These are phyloP conservation scores for Nicotiana tabacum DNA, from an alignment of 257 asterid species.

Conservation along the genomic window DNA sequence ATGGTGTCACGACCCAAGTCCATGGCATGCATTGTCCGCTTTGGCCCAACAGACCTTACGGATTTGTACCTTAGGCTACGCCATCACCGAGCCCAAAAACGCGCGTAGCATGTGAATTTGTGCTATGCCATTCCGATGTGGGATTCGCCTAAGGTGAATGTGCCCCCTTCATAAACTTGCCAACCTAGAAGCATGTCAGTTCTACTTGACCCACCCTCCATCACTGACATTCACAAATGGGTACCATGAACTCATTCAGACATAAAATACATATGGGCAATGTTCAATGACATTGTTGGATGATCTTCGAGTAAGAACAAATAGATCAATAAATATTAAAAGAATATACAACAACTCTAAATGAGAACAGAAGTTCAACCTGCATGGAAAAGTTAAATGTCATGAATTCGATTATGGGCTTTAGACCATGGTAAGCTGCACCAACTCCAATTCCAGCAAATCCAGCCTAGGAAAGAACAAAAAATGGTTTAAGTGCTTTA, in stretches of 20 bases:
- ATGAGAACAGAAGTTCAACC: slow-evolving; percentile 34
- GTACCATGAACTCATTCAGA: neutral
- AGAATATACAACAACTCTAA: neutral
- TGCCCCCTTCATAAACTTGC: too few relatives aligned
- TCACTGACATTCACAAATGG: neutral
- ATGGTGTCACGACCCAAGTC: too few relatives aligned
- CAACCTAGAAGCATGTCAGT: too few relatives aligned
- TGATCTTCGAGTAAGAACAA: neutral
- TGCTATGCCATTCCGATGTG: too few relatives aligned
- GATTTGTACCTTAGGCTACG: too few relatives aligned
- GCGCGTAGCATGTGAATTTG: too few relatives aligned
- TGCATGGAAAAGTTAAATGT: slow-evolving; percentile 96
- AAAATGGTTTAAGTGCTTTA: neutral
- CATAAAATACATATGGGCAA: neutral
- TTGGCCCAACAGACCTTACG: too few relatives aligned
- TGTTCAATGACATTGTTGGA: neutral
- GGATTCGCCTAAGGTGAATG: too few relatives aligned
- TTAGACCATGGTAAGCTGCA: slow-evolving; percentile 92
- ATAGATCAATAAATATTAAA: neutral
- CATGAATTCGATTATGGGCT: slow-evolving; percentile 91
- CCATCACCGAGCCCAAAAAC: too few relatives aligned
- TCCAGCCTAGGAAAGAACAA: slow-evolving; percentile 61
- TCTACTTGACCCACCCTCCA: too few relatives aligned
- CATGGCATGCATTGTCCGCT: too few relatives aligned
- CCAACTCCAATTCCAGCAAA: slow-evolving; percentile 97